These are phyloP conservation scores for Proliferodiscus dingleyae DNA, from an alignment of 2,329 filamentous ascomycete species.

Conservation along the genomic window DNA sequence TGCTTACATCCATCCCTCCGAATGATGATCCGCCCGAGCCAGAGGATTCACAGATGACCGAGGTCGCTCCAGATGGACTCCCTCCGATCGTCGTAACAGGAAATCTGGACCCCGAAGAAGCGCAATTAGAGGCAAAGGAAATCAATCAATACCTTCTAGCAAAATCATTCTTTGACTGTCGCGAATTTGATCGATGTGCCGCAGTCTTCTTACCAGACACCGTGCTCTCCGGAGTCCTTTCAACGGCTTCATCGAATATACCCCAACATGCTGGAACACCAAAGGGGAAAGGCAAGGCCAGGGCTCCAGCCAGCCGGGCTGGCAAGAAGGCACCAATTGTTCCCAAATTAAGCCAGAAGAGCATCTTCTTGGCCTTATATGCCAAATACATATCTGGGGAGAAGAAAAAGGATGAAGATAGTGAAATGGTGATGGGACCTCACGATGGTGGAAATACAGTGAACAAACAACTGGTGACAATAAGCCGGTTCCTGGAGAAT, in stretches of 20 bases:
- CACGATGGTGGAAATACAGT: constrained; percentile 78
- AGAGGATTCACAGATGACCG: constrained; percentile 55
- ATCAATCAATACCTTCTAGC: constrained; percentile 81
- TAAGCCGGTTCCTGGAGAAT: constrained; percentile 70
- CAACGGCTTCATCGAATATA: constrained; percentile 37
- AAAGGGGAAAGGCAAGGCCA: constrained; percentile 61
- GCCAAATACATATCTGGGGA: constrained; percentile 90
- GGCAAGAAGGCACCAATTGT: constrained; percentile 29
- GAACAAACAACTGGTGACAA: constrained; percentile 77
- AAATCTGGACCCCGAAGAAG: constrained; percentile 67
- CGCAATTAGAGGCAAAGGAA: constrained; percentile 71
- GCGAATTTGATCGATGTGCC: constrained; percentile 90
- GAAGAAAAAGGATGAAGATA: constrained; percentile 93
- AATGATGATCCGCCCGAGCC: constrained; percentile 46
- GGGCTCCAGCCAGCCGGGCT: constrained; percentile 19
- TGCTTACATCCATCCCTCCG: constrained; percentile 73
- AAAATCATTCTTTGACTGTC: constrained; percentile 91
- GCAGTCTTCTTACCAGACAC: constrained; percentile 81
- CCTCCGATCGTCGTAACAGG: constrained; percentile 48
- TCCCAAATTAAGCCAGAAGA: constrained; percentile 75
- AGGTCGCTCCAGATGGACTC: constrained; percentile 42
- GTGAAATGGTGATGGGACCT: constrained; percentile 94
- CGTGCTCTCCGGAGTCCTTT: constrained; percentile 63
- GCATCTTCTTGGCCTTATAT: constrained; percentile 86
- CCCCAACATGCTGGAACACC: constrained; percentile 36